Percentiles rank a stretch among this genome's conserved stretches.
These are phyloP conservation scores for Mycena maculata DNA, from an alignment of 768 basidiomycete species.

Conservation along the genomic window DNA sequence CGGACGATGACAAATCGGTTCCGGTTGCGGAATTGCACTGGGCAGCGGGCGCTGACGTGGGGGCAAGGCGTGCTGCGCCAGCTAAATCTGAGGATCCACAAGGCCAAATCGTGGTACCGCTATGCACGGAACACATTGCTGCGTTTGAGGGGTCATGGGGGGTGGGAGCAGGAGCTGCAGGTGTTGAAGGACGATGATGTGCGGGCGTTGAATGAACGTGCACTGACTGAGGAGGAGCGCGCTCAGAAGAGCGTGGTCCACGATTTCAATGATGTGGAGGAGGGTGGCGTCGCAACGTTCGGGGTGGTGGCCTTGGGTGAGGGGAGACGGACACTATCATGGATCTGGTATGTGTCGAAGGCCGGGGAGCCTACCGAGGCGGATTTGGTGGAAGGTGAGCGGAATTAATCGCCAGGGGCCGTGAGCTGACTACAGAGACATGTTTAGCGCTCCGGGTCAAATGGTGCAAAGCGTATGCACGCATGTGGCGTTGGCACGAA, in stretches of 20 bases:
- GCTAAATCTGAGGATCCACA: not conserved
- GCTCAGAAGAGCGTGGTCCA: not conserved
- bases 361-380: not conserved
- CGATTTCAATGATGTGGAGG: not conserved
- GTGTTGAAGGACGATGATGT: not conserved
- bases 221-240: not conserved
- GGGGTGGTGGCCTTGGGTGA: conserved; percentile 5
- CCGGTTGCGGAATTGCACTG: not conserved
- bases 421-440: too few species aligned
- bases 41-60: not conserved
- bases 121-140: not conserved
- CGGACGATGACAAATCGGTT: conserved; percentile 5
- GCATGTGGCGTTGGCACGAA: conserved; percentile 20
- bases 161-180: not conserved
- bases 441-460: conserved; percentile 9
- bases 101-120: not conserved
- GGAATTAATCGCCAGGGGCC: not conserved
- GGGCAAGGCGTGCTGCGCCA: not conserved
- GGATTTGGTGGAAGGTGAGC: conserved; percentile 6
- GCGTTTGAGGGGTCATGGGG: not conserved
- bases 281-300: not conserved
- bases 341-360: not conserved
- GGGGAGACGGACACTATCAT: not conserved
- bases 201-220: not conserved
- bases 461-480: conserved; percentile 6